phyloP scores from a whole-genome alignment of 2,329 filamentous ascomycete genomes.

The Aureobasidium leucospermi region DNA sequence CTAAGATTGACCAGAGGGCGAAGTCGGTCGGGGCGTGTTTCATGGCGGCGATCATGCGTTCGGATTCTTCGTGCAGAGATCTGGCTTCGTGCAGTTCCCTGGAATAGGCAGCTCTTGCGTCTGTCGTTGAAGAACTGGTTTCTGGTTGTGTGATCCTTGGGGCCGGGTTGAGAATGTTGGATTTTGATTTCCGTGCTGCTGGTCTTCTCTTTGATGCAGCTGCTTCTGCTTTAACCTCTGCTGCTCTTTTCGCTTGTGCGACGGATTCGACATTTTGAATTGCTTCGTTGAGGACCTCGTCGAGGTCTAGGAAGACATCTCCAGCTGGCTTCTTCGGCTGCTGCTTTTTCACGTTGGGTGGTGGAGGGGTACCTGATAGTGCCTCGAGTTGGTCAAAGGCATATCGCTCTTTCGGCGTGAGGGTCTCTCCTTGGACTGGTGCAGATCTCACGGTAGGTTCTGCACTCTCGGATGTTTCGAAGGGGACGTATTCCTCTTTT shows the following conservation, averaged over 20 bases:
- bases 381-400: constrained; percentile 8
- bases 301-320: background rate
- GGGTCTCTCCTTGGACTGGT: background rate
- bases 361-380: background rate
- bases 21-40: constrained; percentile 50
- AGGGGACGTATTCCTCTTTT: background rate
- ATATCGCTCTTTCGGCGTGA: background rate
- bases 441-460: background rate
- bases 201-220: background rate
- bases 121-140: too few species aligned
- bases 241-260: background rate
- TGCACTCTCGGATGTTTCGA: background rate
- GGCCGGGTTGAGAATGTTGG: too few species aligned
- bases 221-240: background rate
- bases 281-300: constrained; percentile 11
- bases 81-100: too few species aligned
- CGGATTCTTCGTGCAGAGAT: too few species aligned
- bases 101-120: too few species aligned
- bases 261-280: background rate
- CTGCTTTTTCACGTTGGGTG: background rate
- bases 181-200: background rate
- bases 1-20: constrained; percentile 60
- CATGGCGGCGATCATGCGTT: constrained; percentile 32
- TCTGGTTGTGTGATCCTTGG: too few species aligned
- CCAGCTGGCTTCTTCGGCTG: too few species aligned